A percentile compares a stretch with the other conserved stretches of the same genome.
Evolutionary conservation across 108 stramenopile genomes (phyloP).

Genomic region (Cyclotella sp.): DNA sequence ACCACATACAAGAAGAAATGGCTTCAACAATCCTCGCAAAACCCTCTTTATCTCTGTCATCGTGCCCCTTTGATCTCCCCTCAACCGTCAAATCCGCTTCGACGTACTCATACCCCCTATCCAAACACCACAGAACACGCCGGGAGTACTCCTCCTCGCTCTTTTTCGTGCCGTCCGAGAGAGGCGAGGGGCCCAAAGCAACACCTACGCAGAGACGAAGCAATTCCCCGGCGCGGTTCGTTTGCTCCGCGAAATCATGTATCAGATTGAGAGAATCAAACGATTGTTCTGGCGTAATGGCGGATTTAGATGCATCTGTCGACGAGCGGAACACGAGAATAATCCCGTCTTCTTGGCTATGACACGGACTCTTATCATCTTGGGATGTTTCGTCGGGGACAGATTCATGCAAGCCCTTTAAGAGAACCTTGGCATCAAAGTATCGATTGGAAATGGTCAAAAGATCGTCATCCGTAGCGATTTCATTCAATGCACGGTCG

Average conservation of each 20-base stretch:
- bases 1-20: slow-evolving; percentile 82
- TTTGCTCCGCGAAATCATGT: slow-evolving; percentile 32
- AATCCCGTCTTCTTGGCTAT: slow-evolving; percentile 77
- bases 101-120: slow-evolving; percentile 89
- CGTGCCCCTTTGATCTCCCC: slow-evolving; percentile 64
- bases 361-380: background rate
- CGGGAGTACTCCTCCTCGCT: slow-evolving; percentile 79
- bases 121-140: slow-evolving; percentile 86
- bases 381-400: background rate
- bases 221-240: slow-evolving; percentile 60
- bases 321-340: slow-evolving; percentile 74
- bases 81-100: slow-evolving; percentile 66
- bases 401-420: slow-evolving; percentile 37
- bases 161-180: slow-evolving; percentile 48
- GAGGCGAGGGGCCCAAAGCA: slow-evolving; percentile 33
- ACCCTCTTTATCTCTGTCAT: slow-evolving; percentile 89
- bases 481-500: background rate
- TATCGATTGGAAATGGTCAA: slow-evolving; percentile 58
- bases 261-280: slow-evolving; percentile 63
- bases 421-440: slow-evolving; percentile 46
- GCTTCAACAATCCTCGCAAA: slow-evolving; percentile 88
- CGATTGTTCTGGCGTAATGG: slow-evolving; percentile 24
- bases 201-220: slow-evolving; percentile 80
- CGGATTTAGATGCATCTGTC: slow-evolving; percentile 27
- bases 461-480: background rate